Conservation (phyloP, 2,329 filamentous ascomycete genomes). For the Fusarium tupiense region DNA sequence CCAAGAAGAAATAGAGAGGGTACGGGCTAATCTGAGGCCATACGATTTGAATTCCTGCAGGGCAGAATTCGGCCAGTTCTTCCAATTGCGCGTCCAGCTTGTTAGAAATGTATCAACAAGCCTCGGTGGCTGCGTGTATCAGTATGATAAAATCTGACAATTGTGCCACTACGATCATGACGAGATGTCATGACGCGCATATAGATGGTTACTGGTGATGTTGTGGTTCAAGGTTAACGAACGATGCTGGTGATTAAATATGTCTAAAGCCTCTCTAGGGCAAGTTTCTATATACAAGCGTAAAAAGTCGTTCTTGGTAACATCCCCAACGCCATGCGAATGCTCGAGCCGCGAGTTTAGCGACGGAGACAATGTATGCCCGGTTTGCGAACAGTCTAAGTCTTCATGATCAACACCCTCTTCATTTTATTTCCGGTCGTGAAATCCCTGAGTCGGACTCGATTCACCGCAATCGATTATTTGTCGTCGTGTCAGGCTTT, state of each 20-base stretch:
- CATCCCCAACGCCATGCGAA: conserved; percentile 47
- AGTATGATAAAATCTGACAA: not conserved
- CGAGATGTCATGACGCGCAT: not conserved
- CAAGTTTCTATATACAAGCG: conserved; percentile 44
- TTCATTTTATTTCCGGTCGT: conserved; percentile 12
- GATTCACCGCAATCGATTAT: conserved; percentile 42
- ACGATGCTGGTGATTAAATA: conserved; percentile 48
- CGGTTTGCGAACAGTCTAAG: conserved; percentile 33
- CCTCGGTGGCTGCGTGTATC: not conserved
- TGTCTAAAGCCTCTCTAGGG: conserved; percentile 45
- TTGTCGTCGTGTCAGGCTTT: conserved; percentile 5
- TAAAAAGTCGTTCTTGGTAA: conserved; percentile 43
- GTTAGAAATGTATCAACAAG: not conserved
- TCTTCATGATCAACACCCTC: conserved; percentile 36
- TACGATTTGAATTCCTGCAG: not conserved
- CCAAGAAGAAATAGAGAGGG: conserved; percentile 50
- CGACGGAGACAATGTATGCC: conserved; percentile 32
- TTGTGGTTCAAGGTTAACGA: conserved; percentile 27
- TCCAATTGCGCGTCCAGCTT: not conserved
- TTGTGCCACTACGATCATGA: not conserved
- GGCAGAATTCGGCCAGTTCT: not conserved
- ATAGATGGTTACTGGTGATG: not conserved
- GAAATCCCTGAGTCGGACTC: conserved; percentile 14
- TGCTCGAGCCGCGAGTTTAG: conserved; percentile 35
- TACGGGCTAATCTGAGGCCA: not conserved